Percentiles rank a stretch among this genome's conserved stretches.
Evolutionary conservation across 495 filamentous ascomycete species (phyloP).

Genomic region (Emericellopsis terricola): DNA sequence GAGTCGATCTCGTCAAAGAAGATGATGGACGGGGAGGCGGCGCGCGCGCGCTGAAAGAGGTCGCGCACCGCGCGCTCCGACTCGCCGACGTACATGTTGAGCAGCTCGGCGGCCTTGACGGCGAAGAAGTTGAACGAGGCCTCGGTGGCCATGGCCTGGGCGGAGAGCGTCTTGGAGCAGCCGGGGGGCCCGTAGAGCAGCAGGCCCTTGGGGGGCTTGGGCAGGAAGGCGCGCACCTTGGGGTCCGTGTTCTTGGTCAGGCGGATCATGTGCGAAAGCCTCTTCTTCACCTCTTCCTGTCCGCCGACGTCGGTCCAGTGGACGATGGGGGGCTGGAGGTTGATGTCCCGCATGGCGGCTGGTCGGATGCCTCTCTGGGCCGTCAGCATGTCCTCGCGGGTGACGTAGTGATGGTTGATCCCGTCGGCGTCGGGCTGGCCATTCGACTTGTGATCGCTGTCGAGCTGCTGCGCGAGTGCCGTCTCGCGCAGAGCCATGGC

Average conservation of each 20-base stretch:
- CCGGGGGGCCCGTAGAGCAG: constrained; percentile 89
- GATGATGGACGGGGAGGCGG: constrained; percentile 79
- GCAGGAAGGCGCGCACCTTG: neutral
- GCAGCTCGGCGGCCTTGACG: constrained; percentile 87
- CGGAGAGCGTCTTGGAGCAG: constrained; percentile 88
- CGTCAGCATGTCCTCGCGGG: constrained; percentile 22
- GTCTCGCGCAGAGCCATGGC: constrained; percentile 14
- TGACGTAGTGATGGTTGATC: constrained; percentile 6
- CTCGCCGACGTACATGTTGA: constrained; percentile 97
- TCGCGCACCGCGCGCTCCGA: constrained; percentile 79
- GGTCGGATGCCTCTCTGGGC: constrained; percentile 38
- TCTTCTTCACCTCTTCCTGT: constrained; percentile 61
- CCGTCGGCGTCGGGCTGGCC: neutral
- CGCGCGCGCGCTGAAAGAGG: constrained; percentile 72
- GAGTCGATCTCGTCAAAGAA: constrained; percentile 99
- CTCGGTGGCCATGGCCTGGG: constrained; percentile 84
- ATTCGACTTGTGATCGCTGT: constrained; percentile 6
- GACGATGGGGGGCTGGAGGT: constrained; percentile 73
- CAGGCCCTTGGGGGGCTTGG: constrained; percentile 52
- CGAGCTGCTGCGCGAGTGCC: constrained; percentile 7
- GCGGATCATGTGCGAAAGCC: constrained; percentile 11
- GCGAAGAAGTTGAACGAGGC: constrained; percentile 87
- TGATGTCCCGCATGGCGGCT: constrained; percentile 78
- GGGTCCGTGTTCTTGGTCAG: constrained; percentile 3
- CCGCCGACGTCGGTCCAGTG: constrained; percentile 85